Base-by-base conservation (phyloP, 2,329 filamentous ascomycete genomes). In the Calycina herbarum region DNA sequence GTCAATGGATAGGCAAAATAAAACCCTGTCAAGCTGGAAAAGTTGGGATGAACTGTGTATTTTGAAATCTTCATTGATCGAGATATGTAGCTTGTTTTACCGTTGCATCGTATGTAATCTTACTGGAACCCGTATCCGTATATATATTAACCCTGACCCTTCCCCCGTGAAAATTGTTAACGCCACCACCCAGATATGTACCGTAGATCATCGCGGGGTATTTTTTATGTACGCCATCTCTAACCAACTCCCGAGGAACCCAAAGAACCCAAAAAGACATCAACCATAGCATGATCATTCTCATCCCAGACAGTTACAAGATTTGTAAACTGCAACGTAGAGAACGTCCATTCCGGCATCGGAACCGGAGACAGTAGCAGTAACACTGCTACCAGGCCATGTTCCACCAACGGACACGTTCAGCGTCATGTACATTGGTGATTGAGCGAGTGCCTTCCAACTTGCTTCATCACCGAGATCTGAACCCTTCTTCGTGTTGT, bases 391-490 rank as follows among this genome's bases (percentile, higher is more conserved):
- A 0, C 68, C 67, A 0, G 71, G 68, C 66, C 66, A 73, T 3
- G 11, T 31, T 2, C 70, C 71, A 5, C 71, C 70, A 27, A 73
- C 68, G 4, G 71, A 70, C 17, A 73, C 68, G 65, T 73, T 72
- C 35, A 72, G 27, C 8, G 61, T 67, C 35, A 72, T 59, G 48
- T 65, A 70, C 59, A 71, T 69, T 1, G 54, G 40, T 1, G 54
- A 62, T 56, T 66, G 61, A 5, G 66, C 67, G 13, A 69, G 15
- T 1, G 61, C 60, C 1, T 29, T 57, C 71, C 69, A 72, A 15
- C 54, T 45, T 2, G 48, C 61, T 29, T 64, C 27, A 61, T 68
- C 60, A 0, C 66, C 67, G n/a, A 73, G 42, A 67, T 72, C 68
- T 6, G 38, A 31, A 0, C 70, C 70, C 3, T 64, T 42, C 0